Percentiles rank a stretch among this genome's conserved stretches.
phyloP scores from a whole-genome alignment of 1,139 yeast genomes.

The Scheffersomyces titani region DNA sequence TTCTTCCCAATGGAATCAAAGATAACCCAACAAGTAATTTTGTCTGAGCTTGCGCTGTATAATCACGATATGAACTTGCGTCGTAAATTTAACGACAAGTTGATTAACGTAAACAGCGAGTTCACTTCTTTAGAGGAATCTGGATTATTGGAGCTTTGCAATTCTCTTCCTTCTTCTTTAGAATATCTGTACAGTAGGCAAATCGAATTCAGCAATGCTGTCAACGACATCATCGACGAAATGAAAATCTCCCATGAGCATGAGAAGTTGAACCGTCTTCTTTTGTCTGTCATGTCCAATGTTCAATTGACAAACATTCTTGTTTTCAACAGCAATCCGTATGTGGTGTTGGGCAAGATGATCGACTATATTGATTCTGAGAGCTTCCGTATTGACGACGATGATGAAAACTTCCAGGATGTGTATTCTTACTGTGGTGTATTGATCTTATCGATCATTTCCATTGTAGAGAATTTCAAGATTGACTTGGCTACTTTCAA shows the following conservation, averaged over 20 bases:
- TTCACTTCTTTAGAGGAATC: slow-evolving; percentile 56
- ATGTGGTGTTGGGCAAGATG: slow-evolving; percentile 25
- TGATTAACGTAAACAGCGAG: slow-evolving; percentile 53
- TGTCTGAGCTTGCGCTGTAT: slow-evolving; percentile 9
- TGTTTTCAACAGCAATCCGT: slow-evolving; percentile 29
- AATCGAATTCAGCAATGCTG: slow-evolving; percentile 33
- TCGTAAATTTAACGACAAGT: slow-evolving; percentile 26
- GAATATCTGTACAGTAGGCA: slow-evolving; percentile 41
- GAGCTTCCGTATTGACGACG: slow-evolving; percentile 40
- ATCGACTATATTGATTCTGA: slow-evolving; percentile 38
- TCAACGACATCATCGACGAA: slow-evolving; percentile 36
- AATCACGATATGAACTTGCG: slow-evolving; percentile 8
- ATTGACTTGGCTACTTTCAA: slow-evolving; percentile 30
- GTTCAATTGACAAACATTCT: slow-evolving; percentile 44
- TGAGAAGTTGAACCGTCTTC: slow-evolving; percentile 50
- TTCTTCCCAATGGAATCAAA: slow-evolving; percentile 38
- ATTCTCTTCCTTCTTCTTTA: slow-evolving; percentile 25
- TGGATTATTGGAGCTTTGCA: slow-evolving; percentile 42
- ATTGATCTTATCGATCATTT: slow-evolving; percentile 50
- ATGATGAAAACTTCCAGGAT: slow-evolving; percentile 65
- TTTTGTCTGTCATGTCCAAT: slow-evolving; percentile 46
- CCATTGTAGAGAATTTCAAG: slow-evolving; percentile 46
- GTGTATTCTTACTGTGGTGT: slow-evolving; percentile 68
- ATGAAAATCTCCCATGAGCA: slow-evolving; percentile 41
- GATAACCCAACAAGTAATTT: slow-evolving; percentile 28